A percentile compares a stretch with the other conserved stretches of the same genome.
These are phyloP conservation scores for Mollisiaceae sp. DNA, from an alignment of 2,329 filamentous ascomycete genomes.

Conservation along the genomic window DNA sequence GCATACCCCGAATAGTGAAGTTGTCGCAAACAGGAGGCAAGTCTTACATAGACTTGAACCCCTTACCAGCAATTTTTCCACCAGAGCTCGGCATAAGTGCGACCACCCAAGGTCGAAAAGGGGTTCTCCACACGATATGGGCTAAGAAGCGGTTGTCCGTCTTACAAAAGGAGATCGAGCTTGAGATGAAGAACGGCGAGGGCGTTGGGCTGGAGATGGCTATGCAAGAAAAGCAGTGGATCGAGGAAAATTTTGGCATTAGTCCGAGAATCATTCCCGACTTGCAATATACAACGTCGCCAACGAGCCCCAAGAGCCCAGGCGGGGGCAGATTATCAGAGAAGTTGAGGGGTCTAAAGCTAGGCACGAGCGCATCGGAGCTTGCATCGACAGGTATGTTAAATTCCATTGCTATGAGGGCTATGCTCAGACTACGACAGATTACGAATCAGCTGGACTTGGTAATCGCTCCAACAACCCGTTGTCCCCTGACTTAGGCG, in stretches of 20 bases:
- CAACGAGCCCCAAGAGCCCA: slow-evolving; percentile 65
- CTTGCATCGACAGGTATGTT: slow-evolving; percentile 59
- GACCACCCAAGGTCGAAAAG: slow-evolving; percentile 72
- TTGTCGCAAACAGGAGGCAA: slow-evolving; percentile 55
- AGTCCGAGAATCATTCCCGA: slow-evolving; percentile 35
- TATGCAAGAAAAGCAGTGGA: slow-evolving; percentile 82
- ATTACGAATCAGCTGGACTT: slow-evolving; percentile 10
- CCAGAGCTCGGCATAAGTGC: slow-evolving; percentile 72
- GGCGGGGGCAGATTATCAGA: slow-evolving; percentile 74
- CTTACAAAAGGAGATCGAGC: slow-evolving; percentile 76
- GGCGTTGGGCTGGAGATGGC: slow-evolving; percentile 86
- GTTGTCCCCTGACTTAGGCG: slow-evolving; percentile 66
- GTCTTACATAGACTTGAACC: slow-evolving; percentile 67
- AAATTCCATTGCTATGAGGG: neutral
- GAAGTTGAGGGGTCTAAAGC: slow-evolving; percentile 78
- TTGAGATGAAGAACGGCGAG: slow-evolving; percentile 78
- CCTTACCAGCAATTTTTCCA: slow-evolving; percentile 85
- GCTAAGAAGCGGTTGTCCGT: slow-evolving; percentile 80
- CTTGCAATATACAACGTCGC: slow-evolving; percentile 46
- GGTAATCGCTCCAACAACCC: slow-evolving; percentile 44
- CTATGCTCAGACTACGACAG: slow-evolving; percentile 19
- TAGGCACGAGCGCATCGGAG: slow-evolving; percentile 74
- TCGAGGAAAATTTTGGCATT: slow-evolving; percentile 73
- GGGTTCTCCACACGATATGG: slow-evolving; percentile 86
- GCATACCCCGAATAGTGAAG: slow-evolving; percentile 74